These are phyloP conservation scores for Teratosphaeria destructans DNA, from an alignment of 2,329 filamentous ascomycete genomes.

Conservation along the genomic window DNA sequence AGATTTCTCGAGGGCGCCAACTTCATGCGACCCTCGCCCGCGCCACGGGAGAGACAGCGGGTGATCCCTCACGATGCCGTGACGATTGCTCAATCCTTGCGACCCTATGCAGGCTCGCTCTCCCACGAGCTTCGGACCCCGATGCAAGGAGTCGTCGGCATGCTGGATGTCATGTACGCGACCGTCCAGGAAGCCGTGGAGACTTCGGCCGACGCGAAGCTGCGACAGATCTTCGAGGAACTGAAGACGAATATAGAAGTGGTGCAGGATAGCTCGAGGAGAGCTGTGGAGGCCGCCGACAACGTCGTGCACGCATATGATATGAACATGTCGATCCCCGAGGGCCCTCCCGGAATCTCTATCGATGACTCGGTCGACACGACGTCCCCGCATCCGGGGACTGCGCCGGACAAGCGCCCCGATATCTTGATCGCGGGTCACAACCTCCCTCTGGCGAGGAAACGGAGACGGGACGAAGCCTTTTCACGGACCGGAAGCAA, in stretches of 20 bases:
- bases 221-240: constrained; percentile 48
- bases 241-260: constrained; percentile 61
- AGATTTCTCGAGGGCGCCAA: constrained; percentile 45
- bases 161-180: constrained; percentile 67
- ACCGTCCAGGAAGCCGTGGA: constrained; percentile 57
- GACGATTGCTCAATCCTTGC: constrained; percentile 53
- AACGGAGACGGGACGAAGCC: constrained; percentile 33
- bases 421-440: constrained; percentile 35
- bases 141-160: constrained; percentile 66
- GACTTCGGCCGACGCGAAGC: constrained; percentile 39
- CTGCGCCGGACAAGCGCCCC: constrained; percentile 26
- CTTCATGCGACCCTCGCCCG: constrained; percentile 27
- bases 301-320: constrained; percentile 68
- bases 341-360: constrained; percentile 36
- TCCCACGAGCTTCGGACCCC: constrained; percentile 64
- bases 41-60: constrained; percentile 26
- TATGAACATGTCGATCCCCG: constrained; percentile 64
- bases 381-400: constrained; percentile 13
- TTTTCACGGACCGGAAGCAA: constrained; percentile 15
- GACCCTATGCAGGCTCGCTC: constrained; percentile 61
- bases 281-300: constrained; percentile 63
- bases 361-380: constrained; percentile 18
- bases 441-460: constrained; percentile 30
- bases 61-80: constrained; percentile 47
- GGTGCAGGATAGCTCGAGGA: constrained; percentile 61